Conservation (phyloP, 352 stramenopile species). For the Pythium oligandrum region DNA sequence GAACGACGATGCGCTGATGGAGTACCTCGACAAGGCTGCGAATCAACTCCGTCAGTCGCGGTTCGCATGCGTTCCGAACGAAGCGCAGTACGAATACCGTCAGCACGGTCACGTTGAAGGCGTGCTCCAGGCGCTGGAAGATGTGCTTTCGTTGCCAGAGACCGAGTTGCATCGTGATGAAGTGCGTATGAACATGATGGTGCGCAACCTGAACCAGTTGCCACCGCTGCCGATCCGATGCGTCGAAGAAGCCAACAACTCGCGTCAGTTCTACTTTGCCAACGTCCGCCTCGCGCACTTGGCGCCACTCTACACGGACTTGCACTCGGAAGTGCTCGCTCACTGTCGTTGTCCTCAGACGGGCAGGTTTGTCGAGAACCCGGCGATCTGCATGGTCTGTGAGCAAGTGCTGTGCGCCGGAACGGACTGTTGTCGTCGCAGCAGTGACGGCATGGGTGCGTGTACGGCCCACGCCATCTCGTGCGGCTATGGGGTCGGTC, state of each 20-base stretch:
- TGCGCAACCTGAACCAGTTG: slow-evolving; percentile 44
- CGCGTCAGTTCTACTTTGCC: slow-evolving; percentile 46
- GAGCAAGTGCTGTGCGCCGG: slow-evolving; percentile 74
- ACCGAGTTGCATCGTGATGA: slow-evolving; percentile 9
- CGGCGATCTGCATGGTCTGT: slow-evolving; percentile 75
- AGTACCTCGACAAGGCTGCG: slow-evolving; percentile 53
- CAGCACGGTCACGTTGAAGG: slow-evolving; percentile 45
- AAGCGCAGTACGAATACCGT: slow-evolving; percentile 46
- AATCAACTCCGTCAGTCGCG: slow-evolving; percentile 38
- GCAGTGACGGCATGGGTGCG: slow-evolving; percentile 60
- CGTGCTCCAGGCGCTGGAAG: slow-evolving; percentile 35
- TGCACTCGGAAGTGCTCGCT: slow-evolving; percentile 65
- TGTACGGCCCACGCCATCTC: slow-evolving; percentile 73
- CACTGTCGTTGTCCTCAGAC: slow-evolving; percentile 75
- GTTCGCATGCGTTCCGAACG: slow-evolving; percentile 40
- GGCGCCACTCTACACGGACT: slow-evolving; percentile 67
- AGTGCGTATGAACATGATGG: slow-evolving; percentile 23
- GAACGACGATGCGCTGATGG: slow-evolving; percentile 35
- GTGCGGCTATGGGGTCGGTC: slow-evolving; percentile 62
- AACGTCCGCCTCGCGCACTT: slow-evolving; percentile 62
- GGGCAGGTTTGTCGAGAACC: slow-evolving; percentile 69
- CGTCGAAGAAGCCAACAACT: slow-evolving; percentile 27
- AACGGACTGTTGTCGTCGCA: slow-evolving; percentile 72
- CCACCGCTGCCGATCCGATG: slow-evolving; percentile 51
- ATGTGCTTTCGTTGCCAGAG: slow-evolving; percentile 8